A percentile compares a stretch with the other conserved stretches of the same genome.
phyloP scores from a whole-genome alignment of 352 stramenopile species.

The Phytopythium delawarense region DNA sequence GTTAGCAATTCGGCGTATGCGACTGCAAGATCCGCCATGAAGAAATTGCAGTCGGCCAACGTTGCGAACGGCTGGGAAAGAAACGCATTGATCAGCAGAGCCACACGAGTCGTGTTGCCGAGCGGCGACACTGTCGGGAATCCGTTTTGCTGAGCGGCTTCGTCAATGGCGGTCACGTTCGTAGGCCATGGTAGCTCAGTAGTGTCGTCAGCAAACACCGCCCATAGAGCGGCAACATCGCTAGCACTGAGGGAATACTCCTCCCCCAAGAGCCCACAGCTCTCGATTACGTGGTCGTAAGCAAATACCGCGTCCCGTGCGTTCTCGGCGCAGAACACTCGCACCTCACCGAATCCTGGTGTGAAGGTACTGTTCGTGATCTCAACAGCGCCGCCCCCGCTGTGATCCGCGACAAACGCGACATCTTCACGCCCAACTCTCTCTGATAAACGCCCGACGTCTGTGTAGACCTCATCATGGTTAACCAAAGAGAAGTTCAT shows the following conservation, averaged over 20 bases:
- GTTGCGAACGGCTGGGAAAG: conserved; percentile 40
- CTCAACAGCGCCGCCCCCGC: neutral
- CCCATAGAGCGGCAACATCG: conserved; percentile 17
- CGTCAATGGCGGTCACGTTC: neutral
- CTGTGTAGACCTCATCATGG: neutral
- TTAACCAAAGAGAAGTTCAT: conserved; percentile 7
- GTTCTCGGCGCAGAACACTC: conserved; percentile 37
- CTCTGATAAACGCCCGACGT: conserved; percentile 38
- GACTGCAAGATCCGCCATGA: conserved; percentile 18
- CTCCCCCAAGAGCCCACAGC: conserved; percentile 14
- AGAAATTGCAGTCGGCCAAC: conserved; percentile 18
- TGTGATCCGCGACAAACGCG: conserved; percentile 16
- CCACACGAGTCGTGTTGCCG: conserved; percentile 17
- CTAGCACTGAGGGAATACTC: conserved; percentile 22
- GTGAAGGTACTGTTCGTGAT: conserved; percentile 13
- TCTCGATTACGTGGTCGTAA: conserved; percentile 22
- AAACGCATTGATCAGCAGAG: conserved; percentile 47
- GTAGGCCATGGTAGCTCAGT: conserved; percentile 23
- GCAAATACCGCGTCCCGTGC: conserved; percentile 20
- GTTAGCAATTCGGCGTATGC: conserved; percentile 22
- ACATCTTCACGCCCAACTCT: conserved; percentile 23
- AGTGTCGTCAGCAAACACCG: conserved; percentile 21
- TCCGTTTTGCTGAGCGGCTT: conserved; percentile 6
- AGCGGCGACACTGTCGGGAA: conserved; percentile 11
- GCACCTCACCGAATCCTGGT: conserved; percentile 37